Conservation (phyloP, 352 stramenopile genomes). For the Phytophthora litchii region DNA sequence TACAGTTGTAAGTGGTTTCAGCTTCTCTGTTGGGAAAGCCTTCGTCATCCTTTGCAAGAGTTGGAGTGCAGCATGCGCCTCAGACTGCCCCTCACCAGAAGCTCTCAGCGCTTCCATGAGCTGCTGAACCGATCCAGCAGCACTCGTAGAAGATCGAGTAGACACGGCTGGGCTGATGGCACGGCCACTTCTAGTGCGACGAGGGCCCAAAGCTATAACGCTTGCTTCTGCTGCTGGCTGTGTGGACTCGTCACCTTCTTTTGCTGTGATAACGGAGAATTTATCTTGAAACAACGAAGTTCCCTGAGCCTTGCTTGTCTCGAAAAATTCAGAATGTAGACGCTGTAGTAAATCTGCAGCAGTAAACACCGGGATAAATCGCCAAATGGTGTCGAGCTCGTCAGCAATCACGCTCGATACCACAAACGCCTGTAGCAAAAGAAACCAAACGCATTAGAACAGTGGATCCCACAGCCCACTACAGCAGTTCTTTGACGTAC, state of each 20-base stretch:
- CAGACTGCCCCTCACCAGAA: slow-evolving; percentile 37
- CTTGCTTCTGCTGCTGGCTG: slow-evolving; percentile 11
- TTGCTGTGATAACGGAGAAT: slow-evolving; percentile 41
- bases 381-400: slow-evolving; percentile 63
- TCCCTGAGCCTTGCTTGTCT: slow-evolving; percentile 57
- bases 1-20: slow-evolving; percentile 56
- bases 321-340: slow-evolving; percentile 78
- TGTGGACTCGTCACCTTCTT: slow-evolving; percentile 14
- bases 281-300: slow-evolving; percentile 79
- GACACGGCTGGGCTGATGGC: slow-evolving; percentile 25
- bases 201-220: slow-evolving; percentile 10
- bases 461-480: background rate
- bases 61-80: slow-evolving; percentile 57
- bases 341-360: slow-evolving; percentile 82
- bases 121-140: slow-evolving; percentile 27
- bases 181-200: slow-evolving; percentile 45
- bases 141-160: slow-evolving; percentile 6
- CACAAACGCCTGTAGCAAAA: slow-evolving; percentile 71
- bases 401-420: slow-evolving; percentile 82
- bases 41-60: slow-evolving; percentile 68
- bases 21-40: slow-evolving; percentile 51
- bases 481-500: slow-evolving; percentile 23
- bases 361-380: slow-evolving; percentile 83
- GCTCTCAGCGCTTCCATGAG: slow-evolving; percentile 43
- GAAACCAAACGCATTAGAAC: slow-evolving; percentile 6